phyloP scores from a whole-genome alignment of 2,329 filamentous ascomycete genomes.

The Colletotrichum theobromicola region DNA sequence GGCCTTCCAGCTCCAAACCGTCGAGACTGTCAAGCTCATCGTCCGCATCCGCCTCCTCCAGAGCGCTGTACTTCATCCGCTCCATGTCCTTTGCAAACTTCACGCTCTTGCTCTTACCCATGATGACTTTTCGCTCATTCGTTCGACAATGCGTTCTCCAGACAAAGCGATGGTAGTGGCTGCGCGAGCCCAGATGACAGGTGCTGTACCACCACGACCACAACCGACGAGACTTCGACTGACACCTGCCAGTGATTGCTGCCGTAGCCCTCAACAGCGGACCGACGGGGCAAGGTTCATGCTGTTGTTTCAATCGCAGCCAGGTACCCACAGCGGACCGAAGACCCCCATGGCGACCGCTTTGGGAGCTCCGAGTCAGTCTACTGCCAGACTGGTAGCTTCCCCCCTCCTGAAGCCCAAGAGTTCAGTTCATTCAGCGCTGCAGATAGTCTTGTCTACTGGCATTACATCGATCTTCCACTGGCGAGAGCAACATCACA shows the following conservation, averaged over 20 bases:
- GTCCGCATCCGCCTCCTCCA: not conserved
- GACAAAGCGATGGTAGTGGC: not conserved
- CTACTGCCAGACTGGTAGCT: not conserved
- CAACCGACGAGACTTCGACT: not conserved
- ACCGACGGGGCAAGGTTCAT: not conserved
- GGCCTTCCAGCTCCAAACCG: not conserved
- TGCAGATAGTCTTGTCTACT: not conserved
- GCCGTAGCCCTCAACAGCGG: not conserved
- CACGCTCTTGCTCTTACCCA: conserved; percentile 1
- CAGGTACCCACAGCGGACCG: not conserved
- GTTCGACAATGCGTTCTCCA: not conserved
- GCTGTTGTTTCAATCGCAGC: not conserved
- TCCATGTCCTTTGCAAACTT: not conserved
- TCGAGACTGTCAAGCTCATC: not conserved
- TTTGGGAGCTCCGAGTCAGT: not conserved
- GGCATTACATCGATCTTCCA: not conserved
- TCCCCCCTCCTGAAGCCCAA: not conserved
- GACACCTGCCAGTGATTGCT: not conserved
- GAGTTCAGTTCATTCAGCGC: not conserved
- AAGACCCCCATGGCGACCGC: not conserved
- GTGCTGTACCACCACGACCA: not conserved
- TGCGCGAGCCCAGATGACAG: not conserved
- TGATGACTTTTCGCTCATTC: not conserved
- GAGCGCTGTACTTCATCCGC: not conserved
- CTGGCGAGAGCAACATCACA: not conserved